These are phyloP conservation scores for Flueggea neowawraea DNA, from an alignment of 441 rosid genomes.

Conservation along the genomic window DNA sequence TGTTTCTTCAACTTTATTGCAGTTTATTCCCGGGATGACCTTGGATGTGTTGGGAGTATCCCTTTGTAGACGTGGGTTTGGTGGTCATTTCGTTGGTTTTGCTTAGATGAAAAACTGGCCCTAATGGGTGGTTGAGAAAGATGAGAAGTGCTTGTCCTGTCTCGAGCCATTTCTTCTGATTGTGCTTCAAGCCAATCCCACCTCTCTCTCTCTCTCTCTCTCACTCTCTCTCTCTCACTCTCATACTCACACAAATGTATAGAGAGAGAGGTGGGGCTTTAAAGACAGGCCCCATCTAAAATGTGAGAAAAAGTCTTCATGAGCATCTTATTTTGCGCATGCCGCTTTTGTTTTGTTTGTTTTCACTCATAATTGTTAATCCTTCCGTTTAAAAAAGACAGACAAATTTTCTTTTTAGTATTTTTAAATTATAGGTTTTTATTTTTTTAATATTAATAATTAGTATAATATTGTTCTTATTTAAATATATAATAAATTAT, in stretches of 20 bases:
- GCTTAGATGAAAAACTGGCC: constrained; percentile 12
- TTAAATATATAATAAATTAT: no score
- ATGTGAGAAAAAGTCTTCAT: constrained; percentile 2
- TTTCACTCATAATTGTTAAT: no score
- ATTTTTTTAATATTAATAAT: no score
- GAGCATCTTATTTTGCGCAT: constrained; percentile 9
- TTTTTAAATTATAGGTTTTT: no score
- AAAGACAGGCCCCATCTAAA: constrained; percentile 1
- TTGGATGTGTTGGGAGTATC: no score
- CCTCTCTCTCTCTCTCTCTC: constrained; percentile 2
- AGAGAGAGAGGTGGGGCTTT: constrained; percentile 6
- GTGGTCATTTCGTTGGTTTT: constrained; percentile 13
- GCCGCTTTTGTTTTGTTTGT: constrained; percentile 14
- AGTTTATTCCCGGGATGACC: no score
- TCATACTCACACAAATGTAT: background rate
- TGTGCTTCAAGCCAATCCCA: background rate
- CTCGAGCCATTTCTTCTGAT: constrained; percentile 20
- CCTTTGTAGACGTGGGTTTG: no score
- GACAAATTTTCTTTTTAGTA: no score
- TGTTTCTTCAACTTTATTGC: no score
- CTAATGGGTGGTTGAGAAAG: constrained; percentile 45
- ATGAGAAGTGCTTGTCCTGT: constrained; percentile 40
- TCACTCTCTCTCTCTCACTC: background rate
- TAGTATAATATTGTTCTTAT: no score
- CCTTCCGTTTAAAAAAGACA: no score